Evolutionary conservation across 805 yeast genomes (phyloP), one percentile per base, ranked within the genome.

Genomic region (Huiozyma sinensis): DNA sequence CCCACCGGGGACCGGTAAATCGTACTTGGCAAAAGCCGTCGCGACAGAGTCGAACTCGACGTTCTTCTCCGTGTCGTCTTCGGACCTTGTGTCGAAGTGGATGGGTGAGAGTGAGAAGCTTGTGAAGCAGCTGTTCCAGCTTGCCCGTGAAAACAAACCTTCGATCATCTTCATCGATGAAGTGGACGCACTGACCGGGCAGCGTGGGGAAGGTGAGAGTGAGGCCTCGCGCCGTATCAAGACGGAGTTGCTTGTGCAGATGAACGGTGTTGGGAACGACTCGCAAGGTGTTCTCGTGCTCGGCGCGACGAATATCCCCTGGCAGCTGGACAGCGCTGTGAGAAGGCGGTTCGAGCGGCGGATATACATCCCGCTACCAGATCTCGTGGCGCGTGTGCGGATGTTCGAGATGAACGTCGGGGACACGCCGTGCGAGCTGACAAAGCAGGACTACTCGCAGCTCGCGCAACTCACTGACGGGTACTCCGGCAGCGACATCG

Each of bases 181-280:
- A 65, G 97, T 92, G 33, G 98, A 92, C 66, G 97, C 98, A 0
- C 69, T 92, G 44, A 89, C 97, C 67, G 97, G 97, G 0, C 95
- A 96, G 7, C 77, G 98, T 66, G 97, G 97, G 32, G 97, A 90
- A 61, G 95, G 96, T 39, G 97, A 90, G 62, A 81, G 94, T 51
- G 98, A 92, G 63, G 97, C 98, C 0, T 79, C 89, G 33, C 76
- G 98, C 59, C 79, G 98, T 68, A 90, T 92, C 57, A 90, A 92
- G 62, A 92, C 98, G 0, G 98, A 92, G 61, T 70, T 92, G 44
- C 73, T 92, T 54, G 97, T 92, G 5, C 98, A 92, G 61, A 92
- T 92, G 98, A 92, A 92, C 64, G 98, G 98, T 55, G 98, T 92
- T 11, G 98, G 98, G 11, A 89, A 87, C 60, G 97, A 92, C 60